Base-by-base conservation (phyloP, 78 protist genomes). In the Guillardia theta region DNA sequence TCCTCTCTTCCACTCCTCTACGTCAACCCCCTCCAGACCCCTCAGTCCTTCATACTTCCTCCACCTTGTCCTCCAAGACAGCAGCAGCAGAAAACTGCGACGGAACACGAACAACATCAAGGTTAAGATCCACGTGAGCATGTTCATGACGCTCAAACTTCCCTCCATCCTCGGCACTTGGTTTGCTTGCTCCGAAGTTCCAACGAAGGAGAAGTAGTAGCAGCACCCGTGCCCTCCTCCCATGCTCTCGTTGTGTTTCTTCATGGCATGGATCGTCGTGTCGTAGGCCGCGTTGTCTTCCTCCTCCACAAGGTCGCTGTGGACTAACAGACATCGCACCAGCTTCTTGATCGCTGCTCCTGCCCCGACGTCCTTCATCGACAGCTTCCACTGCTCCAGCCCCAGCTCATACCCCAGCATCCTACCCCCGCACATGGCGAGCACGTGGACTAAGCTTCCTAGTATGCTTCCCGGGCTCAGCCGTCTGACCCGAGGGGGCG, bases 241-340 rank as follows among this genome's bases (percentile, higher is more conserved):
- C 83, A 70, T 70, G 46, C 12, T 33, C 83, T 24, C 36, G 41
- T 70, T 70, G 36, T 24, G 22, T 43, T 70, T 70, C 36, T 24
- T n/a, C 90, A 78, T 78, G 48, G 90, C 90, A n/a, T 78, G 90
- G 43, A 78, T 30, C 37, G 43, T 43, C 37, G 90, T 50, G 24
- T 78, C 90, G 90, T n/a, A 78, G 0, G 90, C 90, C 1, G 90
- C 90, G 90, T 78, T 78, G 90, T 78, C 90, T 30, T 78, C 90
- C 10, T 50, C 18, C 48, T 78, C 90, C 48, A 78, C 90, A 22
- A 78, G 1, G 3, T 43, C 90, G 90, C 90, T 78, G 50, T 70
- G 83, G 21, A 70, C 33, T 70, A 43, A 70, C 0, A 70, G n/a
- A 15, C 46, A 70, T 24, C 9, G 36, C 41, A 70, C 21, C n/a